A percentile compares a stretch with the other conserved stretches of the same genome.
These are phyloP conservation scores for Rhododendron molle DNA, from an alignment of 148 eudicot species.

Conservation along the genomic window DNA sequence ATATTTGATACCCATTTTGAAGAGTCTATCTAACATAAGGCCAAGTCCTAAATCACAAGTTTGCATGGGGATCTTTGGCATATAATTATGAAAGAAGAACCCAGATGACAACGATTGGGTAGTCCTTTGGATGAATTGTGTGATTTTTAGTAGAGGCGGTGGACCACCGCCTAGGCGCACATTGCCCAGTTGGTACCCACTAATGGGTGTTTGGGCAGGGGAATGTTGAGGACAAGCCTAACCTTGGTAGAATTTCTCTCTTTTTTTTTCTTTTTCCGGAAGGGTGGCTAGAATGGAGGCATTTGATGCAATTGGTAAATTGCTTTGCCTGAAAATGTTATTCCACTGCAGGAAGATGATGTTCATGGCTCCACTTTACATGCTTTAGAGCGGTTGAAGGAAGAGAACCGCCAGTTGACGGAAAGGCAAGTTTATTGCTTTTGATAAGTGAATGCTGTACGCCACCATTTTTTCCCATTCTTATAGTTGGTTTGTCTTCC, in stretches of 20 bases:
- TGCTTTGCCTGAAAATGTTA: not conserved
- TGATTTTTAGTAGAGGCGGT: not conserved
- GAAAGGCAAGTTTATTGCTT: slow-evolving; percentile 33
- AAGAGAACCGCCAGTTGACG: slow-evolving; percentile 48
- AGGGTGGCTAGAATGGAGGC: not conserved
- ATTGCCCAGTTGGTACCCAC: no score
- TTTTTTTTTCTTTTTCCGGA: not conserved
- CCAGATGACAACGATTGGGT: not conserved
- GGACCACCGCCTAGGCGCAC: no score
- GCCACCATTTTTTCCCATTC: not conserved
- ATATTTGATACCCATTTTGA: not conserved
- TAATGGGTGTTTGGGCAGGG: no score
- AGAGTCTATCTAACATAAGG: not conserved
- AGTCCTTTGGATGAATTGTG: not conserved
- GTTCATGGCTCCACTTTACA: slow-evolving; percentile 13
- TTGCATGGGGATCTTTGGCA: not conserved
- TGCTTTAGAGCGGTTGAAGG: slow-evolving; percentile 38
- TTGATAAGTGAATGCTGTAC: not conserved
- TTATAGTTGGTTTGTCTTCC: not conserved
- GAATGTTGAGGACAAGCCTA: no score
- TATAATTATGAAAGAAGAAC: not conserved
- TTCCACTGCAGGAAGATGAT: slow-evolving; percentile 35
- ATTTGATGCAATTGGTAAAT: not conserved
- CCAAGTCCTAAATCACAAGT: not conserved
- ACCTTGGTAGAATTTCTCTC: not conserved